Base-by-base conservation (phyloP, 2,329 filamentous ascomycete genomes). In the Helotiales sp. region DNA sequence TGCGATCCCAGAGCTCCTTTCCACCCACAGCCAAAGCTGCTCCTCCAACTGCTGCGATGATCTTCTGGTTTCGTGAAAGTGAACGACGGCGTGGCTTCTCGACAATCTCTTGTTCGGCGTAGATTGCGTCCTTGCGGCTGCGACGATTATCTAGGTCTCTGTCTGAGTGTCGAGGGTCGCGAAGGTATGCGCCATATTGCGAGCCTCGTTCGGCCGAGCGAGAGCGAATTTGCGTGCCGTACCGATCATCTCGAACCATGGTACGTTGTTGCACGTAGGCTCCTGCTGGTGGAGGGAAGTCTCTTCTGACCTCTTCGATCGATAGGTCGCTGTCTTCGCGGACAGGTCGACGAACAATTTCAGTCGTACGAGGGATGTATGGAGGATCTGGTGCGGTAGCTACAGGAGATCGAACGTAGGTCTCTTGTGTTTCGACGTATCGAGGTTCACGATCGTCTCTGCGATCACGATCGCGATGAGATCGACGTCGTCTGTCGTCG, bases 291-390 rank as follows among this genome's bases (percentile, higher is more conserved):
- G 91, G 90, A 30, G 90, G 90, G 68, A 96, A 96, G 66, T 96
- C 90, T 65, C 91, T 86, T 63, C 85, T 85, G 59, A 96, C 85
- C 75, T 96, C 90, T 75, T 96, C 93, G 70, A 96, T 75, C 2
- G 87, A 87, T 25, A 88, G 76, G 46, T 87, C 86, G 72, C 88
- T 92, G 68, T 91, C 88, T 71, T 93, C 87, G 63, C 88, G 86
- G 50, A 77, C 71, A 55, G 69, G 70, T 25, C 82, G 78, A 33
- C 82, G 81, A 12, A 87, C 74, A 7, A 87, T 75, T 40, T 85
- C 83, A 30, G 74, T 75, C 42, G 84, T 81, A 64, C 80, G 77
- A 17, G 60, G 52, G 24, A 61, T 60, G 52, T 71, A 70, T 36
- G 70, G 64, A 51, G 69, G 59, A 30, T 69, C 65, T 22, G 65